Evolutionary conservation across 768 basidiomycete species (phyloP), one percentile per base, ranked within the genome.

Genomic region (Leccinum variicolor): DNA sequence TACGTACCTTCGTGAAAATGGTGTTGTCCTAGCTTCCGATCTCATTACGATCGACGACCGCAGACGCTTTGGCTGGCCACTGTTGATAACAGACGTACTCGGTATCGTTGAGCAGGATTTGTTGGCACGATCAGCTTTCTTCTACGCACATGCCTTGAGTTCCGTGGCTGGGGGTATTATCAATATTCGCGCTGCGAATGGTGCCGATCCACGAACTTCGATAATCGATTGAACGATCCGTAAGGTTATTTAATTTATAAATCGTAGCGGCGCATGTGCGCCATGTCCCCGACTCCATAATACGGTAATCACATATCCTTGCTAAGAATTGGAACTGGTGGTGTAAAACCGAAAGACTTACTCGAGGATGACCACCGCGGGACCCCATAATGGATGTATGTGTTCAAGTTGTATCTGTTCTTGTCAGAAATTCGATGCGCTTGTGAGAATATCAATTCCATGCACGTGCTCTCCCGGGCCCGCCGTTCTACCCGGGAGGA

Each of bases 41-140:
- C 68, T 80, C 34, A 65, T 80, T 54, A 77, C 77, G 1, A 62
- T 73, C 5, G 75, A 77, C 49, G 79, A 80, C 55, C 72, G 75
- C 11, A 69, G 74, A 47, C 67, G 57, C 10, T 75, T 76, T 49
- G 78, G 77, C 5, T 80, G 79, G 79, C 69, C 73, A 9, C 45
- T 79, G 50, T 56, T 80, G 55, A 48, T 79, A 57, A 76, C 76
- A 55, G 79, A 79, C 54, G 71, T 80, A 10, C 68, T 75, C 15
- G 76, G 73, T 8, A 59, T 80, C 19, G 71, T 79, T 33, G 78
- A 79, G 60, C 79, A 80, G 65, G 72, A 72, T 19, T 60, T 80
- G 53, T 62, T 79, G n/a, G 65, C 69, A 7, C 70, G 70, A 23
- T 61, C 65, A 5, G 64, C 65, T 9, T 79, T 69, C 64, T 80